Evolutionary conservation across 805 yeast species (phyloP).

Genomic region (Starmerella bacillaris): DNA sequence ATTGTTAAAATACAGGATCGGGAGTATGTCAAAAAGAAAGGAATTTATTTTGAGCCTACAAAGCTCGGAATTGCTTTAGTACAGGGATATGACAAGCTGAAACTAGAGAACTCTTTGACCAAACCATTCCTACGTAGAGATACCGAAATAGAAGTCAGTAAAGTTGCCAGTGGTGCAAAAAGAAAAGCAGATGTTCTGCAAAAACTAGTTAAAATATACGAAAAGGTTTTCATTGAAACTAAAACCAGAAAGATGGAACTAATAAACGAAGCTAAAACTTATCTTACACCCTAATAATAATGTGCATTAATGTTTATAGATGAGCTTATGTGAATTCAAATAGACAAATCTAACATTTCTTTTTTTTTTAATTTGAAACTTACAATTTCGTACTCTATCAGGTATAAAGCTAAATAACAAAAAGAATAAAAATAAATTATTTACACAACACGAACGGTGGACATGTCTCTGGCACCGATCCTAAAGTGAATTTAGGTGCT

Average conservation of each 20-base stretch:
- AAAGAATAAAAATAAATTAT: too few relatives aligned
- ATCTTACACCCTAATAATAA: not conserved
- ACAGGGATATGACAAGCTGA: constrained; percentile 70
- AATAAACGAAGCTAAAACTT: constrained; percentile 9
- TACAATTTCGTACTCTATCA: too few relatives aligned
- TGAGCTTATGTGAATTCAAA: not conserved
- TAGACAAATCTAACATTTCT: too few relatives aligned
- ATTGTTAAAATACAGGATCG: constrained; percentile 60
- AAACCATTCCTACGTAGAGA: constrained; percentile 74
- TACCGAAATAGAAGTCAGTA: constrained; percentile 47
- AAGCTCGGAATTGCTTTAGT: constrained; percentile 70
- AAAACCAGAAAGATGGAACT: constrained; percentile 4
- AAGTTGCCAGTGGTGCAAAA: constrained; percentile 48
- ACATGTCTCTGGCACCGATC: constrained; percentile 20
- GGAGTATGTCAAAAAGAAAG: constrained; percentile 39
- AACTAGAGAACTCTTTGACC: constrained; percentile 57
- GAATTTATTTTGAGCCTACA: constrained; percentile 44
- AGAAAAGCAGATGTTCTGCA: constrained; percentile 24
- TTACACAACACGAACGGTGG: constrained; percentile 21
- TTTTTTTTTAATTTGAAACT: too few relatives aligned
- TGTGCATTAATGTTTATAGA: not conserved
- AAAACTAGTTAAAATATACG: constrained; percentile 12
- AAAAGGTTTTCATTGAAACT: constrained; percentile 11
- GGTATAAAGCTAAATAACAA: too few relatives aligned
- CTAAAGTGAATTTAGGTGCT: constrained; percentile 18